Conservation (phyloP, 352 stramenopile species). For the Globisporangium acanthophoron region DNA sequence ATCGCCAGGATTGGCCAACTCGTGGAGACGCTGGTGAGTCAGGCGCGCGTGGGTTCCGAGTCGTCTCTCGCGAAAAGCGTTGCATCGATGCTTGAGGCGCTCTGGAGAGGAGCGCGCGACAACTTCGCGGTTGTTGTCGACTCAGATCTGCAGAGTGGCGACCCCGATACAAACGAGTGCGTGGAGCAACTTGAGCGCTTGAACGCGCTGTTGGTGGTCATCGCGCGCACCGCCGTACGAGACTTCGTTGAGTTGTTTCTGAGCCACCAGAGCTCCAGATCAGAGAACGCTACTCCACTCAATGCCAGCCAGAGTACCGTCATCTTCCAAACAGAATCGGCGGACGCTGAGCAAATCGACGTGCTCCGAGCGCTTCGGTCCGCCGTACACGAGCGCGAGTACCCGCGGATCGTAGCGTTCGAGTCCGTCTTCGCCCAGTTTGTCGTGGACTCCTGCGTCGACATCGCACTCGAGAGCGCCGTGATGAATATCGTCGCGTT, state of each 20-base stretch:
- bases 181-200: constrained; percentile 15
- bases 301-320: not conserved
- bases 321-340: not conserved
- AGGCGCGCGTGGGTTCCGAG: constrained; percentile 4
- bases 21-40: not conserved
- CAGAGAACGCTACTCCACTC: not conserved
- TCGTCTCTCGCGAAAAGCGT: constrained; percentile 11
- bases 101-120: not conserved
- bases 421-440: constrained; percentile 43
- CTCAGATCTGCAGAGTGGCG: not conserved
- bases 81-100: not conserved
- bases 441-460: constrained; percentile 35
- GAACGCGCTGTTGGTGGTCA: constrained; percentile 18
- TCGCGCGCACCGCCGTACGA: constrained; percentile 12
- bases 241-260: constrained; percentile 15
- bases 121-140: not conserved
- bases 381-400: constrained; percentile 23
- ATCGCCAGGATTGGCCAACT: constrained; percentile 3
- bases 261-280: not conserved
- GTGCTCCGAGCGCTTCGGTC: constrained; percentile 26
- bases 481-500: constrained; percentile 40
- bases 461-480: constrained; percentile 43
- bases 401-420: constrained; percentile 29
- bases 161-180: not conserved
- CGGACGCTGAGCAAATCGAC: constrained; percentile 13